Evolutionary conservation across 1,284 basidiomycete species (phyloP).

Genomic region (Ustilago tritici): DNA sequence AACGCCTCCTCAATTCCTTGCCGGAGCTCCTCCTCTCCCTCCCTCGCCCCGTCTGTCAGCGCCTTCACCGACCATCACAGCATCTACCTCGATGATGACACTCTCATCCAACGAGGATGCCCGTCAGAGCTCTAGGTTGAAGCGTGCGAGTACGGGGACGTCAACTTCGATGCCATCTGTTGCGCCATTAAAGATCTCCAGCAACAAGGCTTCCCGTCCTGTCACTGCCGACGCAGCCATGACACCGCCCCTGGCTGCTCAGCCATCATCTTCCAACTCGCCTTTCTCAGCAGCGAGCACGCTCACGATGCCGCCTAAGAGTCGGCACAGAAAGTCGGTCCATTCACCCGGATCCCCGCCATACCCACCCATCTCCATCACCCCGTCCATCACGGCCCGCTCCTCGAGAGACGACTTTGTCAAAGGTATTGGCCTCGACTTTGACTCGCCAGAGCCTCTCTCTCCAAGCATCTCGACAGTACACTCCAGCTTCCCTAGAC

Average conservation of each 20-base stretch:
- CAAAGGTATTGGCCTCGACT: slow-evolving; percentile 12
- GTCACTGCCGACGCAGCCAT: not conserved
- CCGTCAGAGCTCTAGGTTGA: not conserved
- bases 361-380: not conserved
- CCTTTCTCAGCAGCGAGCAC: not conserved
- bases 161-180: not conserved
- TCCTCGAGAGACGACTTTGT: not conserved
- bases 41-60: not conserved
- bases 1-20: slow-evolving; percentile 1
- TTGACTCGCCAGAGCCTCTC: not conserved
- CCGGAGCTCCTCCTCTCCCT: slow-evolving; percentile 1
- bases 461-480: not conserved
- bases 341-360: not conserved
- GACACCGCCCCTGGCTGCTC: not conserved
- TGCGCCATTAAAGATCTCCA: slow-evolving; percentile 12
- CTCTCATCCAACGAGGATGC: not conserved
- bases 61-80: not conserved
- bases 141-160: slow-evolving; percentile 8
- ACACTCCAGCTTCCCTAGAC: not conserved
- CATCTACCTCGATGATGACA: slow-evolving; percentile 1
- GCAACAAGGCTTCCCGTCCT: slow-evolving; percentile 3
- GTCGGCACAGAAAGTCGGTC: not conserved
- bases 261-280: not conserved
- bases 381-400: not conserved
- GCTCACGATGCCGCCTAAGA: slow-evolving; percentile 11